Evolutionary conservation across 176 grass and related monocot species (phyloP), one percentile per base, ranked within the genome.

Genomic region (Sorghum bicolor): DNA sequence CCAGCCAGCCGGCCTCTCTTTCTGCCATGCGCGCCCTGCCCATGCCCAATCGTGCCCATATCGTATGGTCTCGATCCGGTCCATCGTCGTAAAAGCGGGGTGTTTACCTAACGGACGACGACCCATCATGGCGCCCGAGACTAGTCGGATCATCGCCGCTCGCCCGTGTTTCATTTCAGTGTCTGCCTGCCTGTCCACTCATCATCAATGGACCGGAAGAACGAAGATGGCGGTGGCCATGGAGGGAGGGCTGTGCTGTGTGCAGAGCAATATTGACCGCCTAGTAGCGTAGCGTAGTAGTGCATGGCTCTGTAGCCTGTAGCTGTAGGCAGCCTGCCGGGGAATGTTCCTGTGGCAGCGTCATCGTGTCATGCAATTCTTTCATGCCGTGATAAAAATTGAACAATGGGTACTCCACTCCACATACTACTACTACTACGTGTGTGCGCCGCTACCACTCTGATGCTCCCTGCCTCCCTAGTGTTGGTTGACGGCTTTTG

Each of bases 21-120:
- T 74, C 83, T 72, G 72, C 63, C 75, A 9, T n/a, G n/a, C n/a
- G n/a, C n/a, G n/a, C n/a, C n/a, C n/a, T n/a, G n/a, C n/a, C n/a
- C n/a, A n/a, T 8, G 76, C 45, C 87, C 72, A 36, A 40, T 69
- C 76, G 32, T 3, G 83, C 83, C 88, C 78, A 66, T 89, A 65
- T 74, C 71, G 43, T 74, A 45, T 50, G 71, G 70, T 72, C 69
- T 44, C 61, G 26, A 30, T 64, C 39, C 12, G 38, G 68, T 6
- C 69, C 70, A 40, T 71, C 68, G 69, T 72, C n/a, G n/a, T n/a
- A n/a, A 72, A 72, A 72, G 69, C n/a, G 69, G 32, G 0, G 43
- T 50, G 7, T 29, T 20, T 48, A 74, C 71, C 71, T 31, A 74
- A 74, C 71, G 26, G 16, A 74, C 71, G 43, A 31, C 71, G 71